Conservation (phyloP, 441 rosid species). For the Mallotus japonicus region DNA sequence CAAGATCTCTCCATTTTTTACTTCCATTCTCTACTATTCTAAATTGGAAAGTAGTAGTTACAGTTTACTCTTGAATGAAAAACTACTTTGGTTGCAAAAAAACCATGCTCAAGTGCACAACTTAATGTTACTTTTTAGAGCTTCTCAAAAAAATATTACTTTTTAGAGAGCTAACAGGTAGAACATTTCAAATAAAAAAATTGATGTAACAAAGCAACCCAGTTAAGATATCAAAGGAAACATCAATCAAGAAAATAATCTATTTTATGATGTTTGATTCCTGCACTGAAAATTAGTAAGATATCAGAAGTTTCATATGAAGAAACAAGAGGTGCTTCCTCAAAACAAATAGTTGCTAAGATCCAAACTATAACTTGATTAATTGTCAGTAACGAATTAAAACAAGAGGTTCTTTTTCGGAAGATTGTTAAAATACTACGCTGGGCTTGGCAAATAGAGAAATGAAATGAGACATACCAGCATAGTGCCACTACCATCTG, state of each 20-base stretch:
- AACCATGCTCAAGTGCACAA: background rate
- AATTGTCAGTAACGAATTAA: background rate
- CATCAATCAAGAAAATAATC: too few relatives aligned
- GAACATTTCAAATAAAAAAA: too few relatives aligned
- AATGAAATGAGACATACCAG: conserved; percentile 49
- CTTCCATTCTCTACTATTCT: background rate
- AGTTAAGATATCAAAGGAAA: too few relatives aligned
- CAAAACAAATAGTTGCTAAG: background rate
- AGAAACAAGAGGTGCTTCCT: background rate
- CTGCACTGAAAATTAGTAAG: background rate
- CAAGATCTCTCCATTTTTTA: background rate
- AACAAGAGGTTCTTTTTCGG: background rate
- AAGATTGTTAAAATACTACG: background rate
- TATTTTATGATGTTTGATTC: background rate
- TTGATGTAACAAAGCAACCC: too few relatives aligned
- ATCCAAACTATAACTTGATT: background rate
- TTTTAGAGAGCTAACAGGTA: background rate
- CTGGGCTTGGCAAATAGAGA: background rate
- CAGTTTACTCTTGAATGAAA: background rate
- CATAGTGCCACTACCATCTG: conserved; percentile 95
- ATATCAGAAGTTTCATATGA: background rate
- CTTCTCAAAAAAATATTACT: too few relatives aligned
- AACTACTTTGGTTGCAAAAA: background rate
- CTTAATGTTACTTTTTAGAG: background rate
- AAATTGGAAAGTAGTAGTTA: background rate